Evolutionary conservation across 2,329 filamentous ascomycete species (phyloP).

Genomic region (Penicillium sp.): DNA sequence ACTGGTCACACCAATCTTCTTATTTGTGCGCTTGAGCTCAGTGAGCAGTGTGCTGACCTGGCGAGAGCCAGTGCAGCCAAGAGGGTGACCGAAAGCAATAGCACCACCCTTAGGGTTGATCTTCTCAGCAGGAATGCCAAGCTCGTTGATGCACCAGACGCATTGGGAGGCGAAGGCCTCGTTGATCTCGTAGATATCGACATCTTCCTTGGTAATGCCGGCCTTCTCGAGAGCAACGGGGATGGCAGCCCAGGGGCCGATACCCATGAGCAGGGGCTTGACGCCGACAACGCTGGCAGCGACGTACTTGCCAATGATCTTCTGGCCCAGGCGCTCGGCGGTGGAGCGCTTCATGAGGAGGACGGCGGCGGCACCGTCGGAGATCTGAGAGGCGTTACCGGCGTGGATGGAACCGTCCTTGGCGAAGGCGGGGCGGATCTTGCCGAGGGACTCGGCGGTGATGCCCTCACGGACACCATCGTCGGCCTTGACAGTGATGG

Average conservation of each 20-base stretch:
- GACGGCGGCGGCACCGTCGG: constrained; percentile 90
- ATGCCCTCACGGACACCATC: constrained; percentile 84
- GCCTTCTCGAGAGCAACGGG: constrained; percentile 86
- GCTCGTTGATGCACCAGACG: constrained; percentile 85
- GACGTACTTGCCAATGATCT: constrained; percentile 89
- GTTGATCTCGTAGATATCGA: constrained; percentile 98
- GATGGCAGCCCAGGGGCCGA: constrained; percentile 94
- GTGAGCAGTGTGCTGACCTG: constrained; percentile 91
- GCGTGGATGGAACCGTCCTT: constrained; percentile 93
- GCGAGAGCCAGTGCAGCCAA: constrained; percentile 89
- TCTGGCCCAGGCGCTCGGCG: constrained; percentile 81
- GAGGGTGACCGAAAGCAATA: constrained; percentile 91
- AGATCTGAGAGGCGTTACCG: constrained; percentile 93
- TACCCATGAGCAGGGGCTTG: constrained; percentile 88
- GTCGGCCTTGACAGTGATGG: constrained; percentile 77
- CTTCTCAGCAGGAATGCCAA: constrained; percentile 77
- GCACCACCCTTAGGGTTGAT: constrained; percentile 97
- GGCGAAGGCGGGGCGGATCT: constrained; percentile 86
- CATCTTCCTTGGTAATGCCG: constrained; percentile 79
- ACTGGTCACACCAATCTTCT: constrained; percentile 85
- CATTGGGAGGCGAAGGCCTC: constrained; percentile 97
- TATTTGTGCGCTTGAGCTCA: constrained; percentile 76
- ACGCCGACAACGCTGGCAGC: constrained; percentile 82
- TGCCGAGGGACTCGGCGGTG: constrained; percentile 80
- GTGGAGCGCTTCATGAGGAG: constrained; percentile 92